Base-by-base conservation (phyloP, 805 yeast genomes). In the Nadsonia fulvescens region DNA sequence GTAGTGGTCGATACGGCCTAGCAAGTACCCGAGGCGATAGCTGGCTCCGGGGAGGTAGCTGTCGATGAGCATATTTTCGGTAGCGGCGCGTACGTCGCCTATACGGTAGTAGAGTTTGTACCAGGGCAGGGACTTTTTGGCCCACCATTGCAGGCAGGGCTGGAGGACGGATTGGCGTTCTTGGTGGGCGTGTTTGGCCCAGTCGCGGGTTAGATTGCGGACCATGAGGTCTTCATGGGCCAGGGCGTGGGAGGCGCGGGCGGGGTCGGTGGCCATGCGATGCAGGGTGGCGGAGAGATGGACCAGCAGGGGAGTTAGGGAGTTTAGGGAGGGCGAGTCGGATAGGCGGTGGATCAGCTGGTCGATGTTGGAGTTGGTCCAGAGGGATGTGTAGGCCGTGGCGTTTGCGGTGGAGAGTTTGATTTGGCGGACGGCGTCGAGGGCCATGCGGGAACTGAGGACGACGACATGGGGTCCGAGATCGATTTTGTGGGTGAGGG, bases 281-380 rank as follows among this genome's bases (percentile, higher is more conserved):
- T 12, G 10, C n/a, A 10, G 13, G 18, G 8, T 23, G 18, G 16
- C 15, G 10, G 25, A n/a, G n/a, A n/a, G n/a, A n/a, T n/a, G n/a
- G n/a, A n/a, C n/a, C n/a, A n/a, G n/a, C n/a, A n/a, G n/a, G n/a
- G n/a, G n/a, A n/a, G n/a, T n/a, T 53, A 7, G 66, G 61, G 39
- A 64, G 66, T 5, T 72, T 71, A 36, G 64, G 66, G 40, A 63
- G 65, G 13, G 66, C 34, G 4, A 34, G 23, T 21, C 39, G 42
- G 23, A 39, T 43, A 23, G 14, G 22, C 6, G 14, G 21, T 14
- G 36, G 34, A 3, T 18, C 20, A 44, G 33, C 1, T 22, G 28
- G 11, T 24, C 35, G n/a, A 51, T 36, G 8, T 36, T 33, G 9
- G 49, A 43, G 16, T 29, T 15, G 10, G 32, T 23, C 30, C 38